Conservation (phyloP, 129 eudicot genomes). For the Solidago caesia region DNA sequence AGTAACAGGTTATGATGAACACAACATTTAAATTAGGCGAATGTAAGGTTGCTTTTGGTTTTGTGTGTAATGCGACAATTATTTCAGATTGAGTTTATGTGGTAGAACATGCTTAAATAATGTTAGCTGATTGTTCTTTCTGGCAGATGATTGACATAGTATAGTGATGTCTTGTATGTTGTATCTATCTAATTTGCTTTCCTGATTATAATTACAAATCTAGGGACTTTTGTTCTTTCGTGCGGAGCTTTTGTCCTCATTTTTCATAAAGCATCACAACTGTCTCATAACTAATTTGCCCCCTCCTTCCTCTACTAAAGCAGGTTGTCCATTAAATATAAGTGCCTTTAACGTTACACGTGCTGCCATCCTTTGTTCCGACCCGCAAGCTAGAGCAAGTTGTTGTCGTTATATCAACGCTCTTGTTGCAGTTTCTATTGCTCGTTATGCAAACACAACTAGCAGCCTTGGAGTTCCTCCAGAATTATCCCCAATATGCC, state of each 20-base stretch:
- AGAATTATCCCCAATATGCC: slow-evolving; percentile 61
- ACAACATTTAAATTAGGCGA: background rate
- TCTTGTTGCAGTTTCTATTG: slow-evolving; percentile 66
- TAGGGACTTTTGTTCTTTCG: no score
- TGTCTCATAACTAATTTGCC: slow-evolving; percentile 10
- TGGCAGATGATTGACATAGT: no score
- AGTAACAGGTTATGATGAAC: background rate
- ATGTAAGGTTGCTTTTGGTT: background rate
- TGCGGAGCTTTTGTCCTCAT: background rate
- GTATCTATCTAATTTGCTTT: no score
- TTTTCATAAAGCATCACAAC: slow-evolving; percentile 2
- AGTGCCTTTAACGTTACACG: slow-evolving; percentile 62
- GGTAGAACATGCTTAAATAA: background rate
- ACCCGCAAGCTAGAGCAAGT: slow-evolving; percentile 61
- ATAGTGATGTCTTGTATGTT: no score
- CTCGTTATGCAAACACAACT: slow-evolving; percentile 79
- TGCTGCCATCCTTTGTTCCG: slow-evolving; percentile 70
- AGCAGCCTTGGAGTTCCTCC: slow-evolving; percentile 69
- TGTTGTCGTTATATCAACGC: slow-evolving; percentile 94
- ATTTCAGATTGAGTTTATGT: background rate
- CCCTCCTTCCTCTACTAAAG: slow-evolving; percentile 17
- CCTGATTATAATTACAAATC: no score
- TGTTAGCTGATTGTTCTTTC: background rate
- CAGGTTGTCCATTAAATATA: slow-evolving; percentile 94
- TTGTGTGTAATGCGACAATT: background rate